Evolutionary conservation across 352 stramenopile genomes (phyloP), one percentile per base, ranked within the genome.

Genomic region (Pythium vanterpoolii): DNA sequence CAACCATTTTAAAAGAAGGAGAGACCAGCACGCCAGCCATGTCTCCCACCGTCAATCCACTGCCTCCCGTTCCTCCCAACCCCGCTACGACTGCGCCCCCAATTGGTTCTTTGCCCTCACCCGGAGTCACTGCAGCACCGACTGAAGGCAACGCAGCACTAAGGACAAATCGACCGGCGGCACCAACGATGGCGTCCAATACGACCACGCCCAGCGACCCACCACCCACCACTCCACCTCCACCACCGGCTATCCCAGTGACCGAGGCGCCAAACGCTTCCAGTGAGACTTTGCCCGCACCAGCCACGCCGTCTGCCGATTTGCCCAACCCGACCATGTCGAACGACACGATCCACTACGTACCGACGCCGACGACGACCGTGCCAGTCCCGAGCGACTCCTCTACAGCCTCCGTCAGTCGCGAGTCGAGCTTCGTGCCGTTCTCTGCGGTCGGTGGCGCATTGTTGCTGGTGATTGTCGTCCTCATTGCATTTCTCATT

Each of bases 311-410:
- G 21, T 8, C 43, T n/a, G 23, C 24, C 8, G 21, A 19, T 11
- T 27, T 26, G n/a, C 34, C 36, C 16, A 3, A 40, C 19, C 33
- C 42, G 10, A 53, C 51, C 10, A 21, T 26, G 19, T 36, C 50
- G 10, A 57, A 50, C 36, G 60, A 66, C 19, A 61, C 60, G 6
- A 60, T 61, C 36, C 21, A 56, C 23, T 53, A 49, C 24, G 42
- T 60, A 5, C 34, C 60, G 2, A 11, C 36, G 26, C 45, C 60
- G 0, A 7, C 21, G 18, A 45, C 60, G 18, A 56, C 51, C 0
- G 43, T 61, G n/a, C 51, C 60, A 7, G 27, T 49, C 1, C 60
- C 60, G 14, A 21, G 34, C 19, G 33, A 57, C 7, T 31, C 38
- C 1, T 48, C 27, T 5, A 50, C 51, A 3, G 19, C 38, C 3